These are phyloP conservation scores for Myxozyma vanderwaltii DNA, from an alignment of 805 yeast species.

Conservation along the genomic window DNA sequence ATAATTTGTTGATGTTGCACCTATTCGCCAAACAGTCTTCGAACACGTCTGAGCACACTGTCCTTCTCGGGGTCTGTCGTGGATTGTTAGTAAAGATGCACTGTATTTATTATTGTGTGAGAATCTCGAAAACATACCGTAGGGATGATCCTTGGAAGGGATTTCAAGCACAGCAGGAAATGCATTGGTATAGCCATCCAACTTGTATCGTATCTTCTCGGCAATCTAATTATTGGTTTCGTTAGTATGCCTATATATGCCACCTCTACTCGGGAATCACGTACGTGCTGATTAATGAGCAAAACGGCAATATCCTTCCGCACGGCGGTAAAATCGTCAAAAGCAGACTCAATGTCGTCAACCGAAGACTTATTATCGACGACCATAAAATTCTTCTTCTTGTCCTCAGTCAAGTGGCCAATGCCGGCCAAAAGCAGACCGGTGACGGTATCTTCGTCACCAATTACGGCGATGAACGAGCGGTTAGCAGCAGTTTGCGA, in stretches of 20 bases:
- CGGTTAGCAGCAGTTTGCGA: slow-evolving; percentile 54
- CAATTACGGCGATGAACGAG: slow-evolving; percentile 86
- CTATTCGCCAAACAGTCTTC: slow-evolving; percentile 90
- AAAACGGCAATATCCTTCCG: slow-evolving; percentile 92
- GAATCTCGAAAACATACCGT: no score
- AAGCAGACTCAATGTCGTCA: slow-evolving; percentile 73
- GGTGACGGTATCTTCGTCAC: slow-evolving; percentile 96
- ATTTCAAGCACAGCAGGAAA: slow-evolving; percentile 96
- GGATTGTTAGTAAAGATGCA: not conserved
- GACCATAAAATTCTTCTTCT: slow-evolving; percentile 75
- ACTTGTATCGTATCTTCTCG: slow-evolving; percentile 77
- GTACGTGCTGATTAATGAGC: slow-evolving; percentile 81
- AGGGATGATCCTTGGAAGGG: slow-evolving; percentile 98
- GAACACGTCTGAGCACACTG: slow-evolving; percentile 88
- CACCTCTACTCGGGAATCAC: no score
- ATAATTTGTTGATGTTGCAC: not conserved
- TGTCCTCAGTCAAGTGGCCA: slow-evolving; percentile 71
- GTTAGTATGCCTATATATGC: not conserved
- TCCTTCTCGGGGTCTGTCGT: slow-evolving; percentile 88
- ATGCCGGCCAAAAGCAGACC: slow-evolving; percentile 94
- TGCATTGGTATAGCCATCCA: slow-evolving; percentile 83
- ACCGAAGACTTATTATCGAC: slow-evolving; percentile 78
- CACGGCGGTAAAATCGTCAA: slow-evolving; percentile 67
- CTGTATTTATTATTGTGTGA: no score
- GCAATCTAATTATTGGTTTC: slow-evolving; percentile 55